Base-by-base conservation (phyloP, 1,284 basidiomycete genomes). In the Erythrobasidium hasegawianum region DNA sequence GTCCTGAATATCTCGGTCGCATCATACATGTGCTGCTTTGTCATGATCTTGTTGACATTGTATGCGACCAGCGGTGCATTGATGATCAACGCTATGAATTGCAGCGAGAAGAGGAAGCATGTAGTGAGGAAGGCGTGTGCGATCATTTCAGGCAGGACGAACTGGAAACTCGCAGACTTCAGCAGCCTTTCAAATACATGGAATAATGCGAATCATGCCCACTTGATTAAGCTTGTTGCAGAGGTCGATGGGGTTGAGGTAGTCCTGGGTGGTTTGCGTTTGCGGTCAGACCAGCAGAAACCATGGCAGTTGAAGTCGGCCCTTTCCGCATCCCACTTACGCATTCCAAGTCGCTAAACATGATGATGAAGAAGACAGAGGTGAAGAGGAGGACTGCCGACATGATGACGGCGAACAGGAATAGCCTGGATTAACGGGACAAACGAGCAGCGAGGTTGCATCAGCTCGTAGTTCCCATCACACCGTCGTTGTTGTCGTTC, bases 161-260 rank as follows among this genome's bases (percentile, higher is more conserved):
- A 98, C 93, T 98, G 76, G 43, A 22, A 29, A 54, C 26, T 22
- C 2, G 20, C 26, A 38, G 11, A n/a, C n/a, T 16, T 11, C 7
- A 24, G 10, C 50, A 2, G 16, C 24, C 1, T n/a, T 22, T 20
- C 33, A 10, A 53, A 57, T 16, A 11, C 40, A 22, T 4, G n/a
- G 16, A 41, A 22, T 18, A 20, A 14, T 22, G n/a, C 2, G 41
- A 39, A 41, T 45, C 24, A n/a, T 14, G 11, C 9, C 2, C 20
- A 96, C 95, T 81, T 95, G 90, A 79, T 98, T 99, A 75, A 99
- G 87, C 82, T 97, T 97, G 82, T 97, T 97, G 82, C 96, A 98
- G 41, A 98, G 87, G 80, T 99, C 95, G 85, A 98, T 97, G 64
- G 95, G 95, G 81, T 98, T 99, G 82, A 98, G 96, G 81, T 97